Evolutionary conservation across 345 rosid genomes (phyloP), one percentile per base, ranked within the genome.

Genomic region (Abelmoschus esculentus): DNA sequence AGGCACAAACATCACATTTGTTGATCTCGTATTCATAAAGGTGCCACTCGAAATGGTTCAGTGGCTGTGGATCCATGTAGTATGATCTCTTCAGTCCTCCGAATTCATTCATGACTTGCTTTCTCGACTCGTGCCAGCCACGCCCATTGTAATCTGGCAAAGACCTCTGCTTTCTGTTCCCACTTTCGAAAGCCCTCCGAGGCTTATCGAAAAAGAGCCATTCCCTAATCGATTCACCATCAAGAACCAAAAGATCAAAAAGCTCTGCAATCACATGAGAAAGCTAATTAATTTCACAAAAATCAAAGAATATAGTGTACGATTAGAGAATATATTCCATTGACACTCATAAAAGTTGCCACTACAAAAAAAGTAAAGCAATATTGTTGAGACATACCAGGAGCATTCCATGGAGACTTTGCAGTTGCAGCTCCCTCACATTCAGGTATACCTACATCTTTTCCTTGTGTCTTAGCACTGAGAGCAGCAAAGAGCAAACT

Each of bases 151-250:
- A 92, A 76, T 92, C 97, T 17, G 99, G 99, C 75, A 96, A 75
- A 59, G 99, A 96, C 75, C 99, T 89, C 79, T 96, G 98, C 95
- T 96, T 96, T 76, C 98, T 87, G 79, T 92, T 96, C 71, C 98
- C 99, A 61, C 97, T 92, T 78, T 96, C 99, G 74, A 92, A 96
- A 3, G 99, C 99, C 78, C 98, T 86, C 60, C 99, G 89, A 44
- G 99, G 99, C 76, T 96, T 96, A 83, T 96, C 98, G 53, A 92
- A 92, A 74, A 96, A 96, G 62, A 96, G 96, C 99, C 98, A 96
- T 73, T 96, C 99, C 83, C 99, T 89, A 54, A 95, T 85, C 52
- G 93, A 84, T 84, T 95, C 99, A 64, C 91, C 90, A 67, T 90
- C 92, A 0, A 92, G 87, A 72, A 92, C 96, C 0, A 80, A 78